These are phyloP conservation scores for Neofusicoccum umdonicola DNA, from an alignment of 2,329 filamentous ascomycete species.

Conservation along the genomic window DNA sequence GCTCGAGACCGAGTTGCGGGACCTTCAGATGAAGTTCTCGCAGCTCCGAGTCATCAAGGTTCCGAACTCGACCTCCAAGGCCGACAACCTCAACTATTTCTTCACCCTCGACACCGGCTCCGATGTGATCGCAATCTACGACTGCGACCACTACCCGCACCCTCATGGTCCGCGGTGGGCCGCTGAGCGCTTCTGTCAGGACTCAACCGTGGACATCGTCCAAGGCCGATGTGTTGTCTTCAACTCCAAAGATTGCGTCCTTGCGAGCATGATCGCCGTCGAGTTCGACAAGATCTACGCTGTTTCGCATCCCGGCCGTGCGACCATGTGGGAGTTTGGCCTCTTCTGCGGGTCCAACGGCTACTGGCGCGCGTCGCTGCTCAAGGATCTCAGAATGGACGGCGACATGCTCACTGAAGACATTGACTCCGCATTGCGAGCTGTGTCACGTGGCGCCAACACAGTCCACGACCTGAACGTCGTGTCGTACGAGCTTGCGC, in stretches of 20 bases:
- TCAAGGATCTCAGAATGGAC: constrained; percentile 49
- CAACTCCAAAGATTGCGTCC: constrained; percentile 45
- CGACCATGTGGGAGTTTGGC: constrained; percentile 48
- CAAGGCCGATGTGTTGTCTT: constrained; percentile 51
- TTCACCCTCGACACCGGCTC: constrained; percentile 44
- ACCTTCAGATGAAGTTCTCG: constrained; percentile 37
- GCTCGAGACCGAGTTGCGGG: constrained; percentile 43
- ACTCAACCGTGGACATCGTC: constrained; percentile 46
- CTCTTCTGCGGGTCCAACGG: constrained; percentile 52
- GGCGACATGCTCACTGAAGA: constrained; percentile 52
- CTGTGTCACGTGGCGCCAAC: constrained; percentile 43
- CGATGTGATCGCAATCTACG: constrained; percentile 49
- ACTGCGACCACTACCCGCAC: constrained; percentile 52
- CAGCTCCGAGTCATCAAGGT: constrained; percentile 49
- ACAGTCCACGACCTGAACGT: constrained; percentile 51
- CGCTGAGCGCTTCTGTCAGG: constrained; percentile 45
- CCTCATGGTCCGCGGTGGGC: constrained; percentile 50
- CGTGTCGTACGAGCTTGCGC: constrained; percentile 49
- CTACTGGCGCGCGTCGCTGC: constrained; percentile 47
- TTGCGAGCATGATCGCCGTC: constrained; percentile 48
- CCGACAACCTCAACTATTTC: constrained; percentile 52
- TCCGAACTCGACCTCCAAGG: constrained; percentile 49
- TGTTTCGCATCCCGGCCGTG: constrained; percentile 49
- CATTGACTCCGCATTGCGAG: constrained; percentile 50
- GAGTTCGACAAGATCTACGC: constrained; percentile 55